Evolutionary conservation across 805 yeast genomes (phyloP), one percentile per base, ranked within the genome.

Genomic region (Nakazawaea holstii): DNA sequence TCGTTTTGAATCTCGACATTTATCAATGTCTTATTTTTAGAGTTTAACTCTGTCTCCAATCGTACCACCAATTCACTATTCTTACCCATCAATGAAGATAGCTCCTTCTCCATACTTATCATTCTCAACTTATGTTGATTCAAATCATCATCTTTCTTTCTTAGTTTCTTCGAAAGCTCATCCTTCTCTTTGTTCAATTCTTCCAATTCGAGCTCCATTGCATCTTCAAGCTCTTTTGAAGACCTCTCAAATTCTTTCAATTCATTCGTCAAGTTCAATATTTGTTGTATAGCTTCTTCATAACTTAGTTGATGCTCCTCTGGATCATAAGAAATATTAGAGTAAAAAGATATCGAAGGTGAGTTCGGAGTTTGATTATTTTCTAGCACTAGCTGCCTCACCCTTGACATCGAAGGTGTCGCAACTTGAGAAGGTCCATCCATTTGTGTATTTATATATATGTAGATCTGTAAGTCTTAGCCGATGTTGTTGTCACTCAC

Each of bases 1-100:
- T 72, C 77, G 52, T 72, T 71, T 24, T 59, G 56, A n/a, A 72
- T 71, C 50, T 72, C 77, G 24, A 67, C 58, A n/a, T 65, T 59
- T 4, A 71, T 71, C 29, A 72, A 53, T 37, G 61, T 56, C 39
- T 60, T 64, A 46, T 60, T 65, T 30, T 69, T 56, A 1, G 46
- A 45, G 1, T 51, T 49, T 11, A 60, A 53, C 30, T 58, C 53
- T 8, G 49, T 51, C 24, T 64, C 67, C 33, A 53, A 46, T 7
- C 45, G 53, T n/a, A 51, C 51, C 9, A 51, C 50, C 41, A 28
- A 44, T 41, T 14, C 49, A 13, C 32, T 40, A 28, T 49, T 43
- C 7, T 43, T 39, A n/a, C 29, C 35, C n/a, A 31, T 49, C 41
- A 43, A 9, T 11, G 29, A 14, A 8, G n/a, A 30, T 44, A 49